Evolutionary conservation across 768 basidiomycete species (phyloP).

Genomic region (Sutorius australiensis): DNA sequence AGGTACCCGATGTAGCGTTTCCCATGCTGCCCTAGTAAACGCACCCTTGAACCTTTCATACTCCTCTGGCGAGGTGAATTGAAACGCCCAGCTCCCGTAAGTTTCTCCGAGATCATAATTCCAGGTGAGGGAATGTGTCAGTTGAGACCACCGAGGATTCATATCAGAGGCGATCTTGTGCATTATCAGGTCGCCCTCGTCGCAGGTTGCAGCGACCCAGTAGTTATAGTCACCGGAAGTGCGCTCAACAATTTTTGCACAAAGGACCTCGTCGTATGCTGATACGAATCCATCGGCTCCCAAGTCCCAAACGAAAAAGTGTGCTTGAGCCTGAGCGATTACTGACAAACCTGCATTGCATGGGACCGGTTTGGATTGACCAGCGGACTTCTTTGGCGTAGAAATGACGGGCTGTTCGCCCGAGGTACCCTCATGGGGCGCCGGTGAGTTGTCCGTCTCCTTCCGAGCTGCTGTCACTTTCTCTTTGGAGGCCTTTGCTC

Average conservation of each 20-base stretch:
- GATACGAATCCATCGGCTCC: conserved; percentile 44
- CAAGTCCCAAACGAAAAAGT: conserved; percentile 61
- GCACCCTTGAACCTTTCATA: conserved; percentile 57
- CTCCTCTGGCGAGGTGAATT: conserved; percentile 53
- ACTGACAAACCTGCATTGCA: conserved; percentile 18
- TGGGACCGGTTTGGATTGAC: conserved; percentile 19
- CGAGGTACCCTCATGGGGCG: conserved; percentile 1
- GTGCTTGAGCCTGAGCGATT: conserved; percentile 44
- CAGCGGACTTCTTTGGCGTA: conserved; percentile 11
- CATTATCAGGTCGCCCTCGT: conserved; percentile 48
- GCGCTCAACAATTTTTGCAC: conserved; percentile 49
- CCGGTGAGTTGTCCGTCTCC: conserved; percentile 3
- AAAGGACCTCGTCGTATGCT: conserved; percentile 48
- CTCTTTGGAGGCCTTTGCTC: conserved; percentile 16
- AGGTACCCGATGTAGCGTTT: conserved; percentile 63
- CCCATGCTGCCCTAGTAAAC: conserved; percentile 77
- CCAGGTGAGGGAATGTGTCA: conserved; percentile 80
- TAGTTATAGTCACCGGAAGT: conserved; percentile 47
- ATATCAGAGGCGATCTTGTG: conserved; percentile 65
- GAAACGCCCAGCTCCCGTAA: conserved; percentile 79
- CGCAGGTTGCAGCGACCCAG: conserved; percentile 54
- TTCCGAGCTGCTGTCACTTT: conserved; percentile 10
- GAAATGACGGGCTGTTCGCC: conserved; percentile 9
- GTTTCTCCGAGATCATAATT: conserved; percentile 61
- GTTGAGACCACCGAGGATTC: conserved; percentile 65